These are phyloP conservation scores for Diutina siamensis DNA, from an alignment of 1,139 yeast genomes.

Conservation along the genomic window DNA sequence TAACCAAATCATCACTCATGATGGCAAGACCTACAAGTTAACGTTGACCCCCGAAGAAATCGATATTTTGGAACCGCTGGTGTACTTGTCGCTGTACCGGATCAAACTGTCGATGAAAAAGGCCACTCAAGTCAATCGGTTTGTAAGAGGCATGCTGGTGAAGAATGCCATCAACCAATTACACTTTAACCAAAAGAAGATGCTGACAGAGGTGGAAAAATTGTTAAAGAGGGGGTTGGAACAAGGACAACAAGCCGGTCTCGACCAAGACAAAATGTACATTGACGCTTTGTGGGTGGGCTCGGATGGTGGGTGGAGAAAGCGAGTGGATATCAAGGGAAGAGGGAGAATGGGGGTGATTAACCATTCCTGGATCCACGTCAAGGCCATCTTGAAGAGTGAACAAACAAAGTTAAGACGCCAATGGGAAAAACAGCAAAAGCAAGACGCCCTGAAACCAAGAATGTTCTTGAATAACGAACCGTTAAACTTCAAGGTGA, in stretches of 20 bases:
- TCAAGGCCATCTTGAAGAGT: slow-evolving; percentile 65
- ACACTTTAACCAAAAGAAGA: slow-evolving; percentile 74
- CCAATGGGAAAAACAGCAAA: slow-evolving; percentile 44
- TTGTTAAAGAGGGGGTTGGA: slow-evolving; percentile 61
- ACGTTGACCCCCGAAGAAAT: slow-evolving; percentile 53
- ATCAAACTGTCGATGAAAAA: slow-evolving; percentile 81
- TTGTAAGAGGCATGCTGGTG: slow-evolving; percentile 59
- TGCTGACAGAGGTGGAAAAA: slow-evolving; percentile 70
- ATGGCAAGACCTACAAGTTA: slow-evolving; percentile 42
- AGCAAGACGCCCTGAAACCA: slow-evolving; percentile 32
- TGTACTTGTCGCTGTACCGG: slow-evolving; percentile 66
- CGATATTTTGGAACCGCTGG: slow-evolving; percentile 73
- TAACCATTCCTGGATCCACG: slow-evolving; percentile 67
- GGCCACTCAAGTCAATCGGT: slow-evolving; percentile 70
- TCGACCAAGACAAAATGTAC: slow-evolving; percentile 52
- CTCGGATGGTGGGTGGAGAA: slow-evolving; percentile 66
- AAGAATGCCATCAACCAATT: slow-evolving; percentile 84
- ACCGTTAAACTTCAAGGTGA: slow-evolving; percentile 34
- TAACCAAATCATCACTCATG: slow-evolving; percentile 37
- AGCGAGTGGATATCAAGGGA: slow-evolving; percentile 75
- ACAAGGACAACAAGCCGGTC: slow-evolving; percentile 51
- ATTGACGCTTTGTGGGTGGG: slow-evolving; percentile 88
- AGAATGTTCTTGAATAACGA: slow-evolving; percentile 32
- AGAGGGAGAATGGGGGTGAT: slow-evolving; percentile 83
- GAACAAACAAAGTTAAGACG: slow-evolving; percentile 49